A percentile compares a stretch with the other conserved stretches of the same genome.
Conservation (phyloP, 2,329 filamentous ascomycete genomes). For the Daldinia sp. region DNA sequence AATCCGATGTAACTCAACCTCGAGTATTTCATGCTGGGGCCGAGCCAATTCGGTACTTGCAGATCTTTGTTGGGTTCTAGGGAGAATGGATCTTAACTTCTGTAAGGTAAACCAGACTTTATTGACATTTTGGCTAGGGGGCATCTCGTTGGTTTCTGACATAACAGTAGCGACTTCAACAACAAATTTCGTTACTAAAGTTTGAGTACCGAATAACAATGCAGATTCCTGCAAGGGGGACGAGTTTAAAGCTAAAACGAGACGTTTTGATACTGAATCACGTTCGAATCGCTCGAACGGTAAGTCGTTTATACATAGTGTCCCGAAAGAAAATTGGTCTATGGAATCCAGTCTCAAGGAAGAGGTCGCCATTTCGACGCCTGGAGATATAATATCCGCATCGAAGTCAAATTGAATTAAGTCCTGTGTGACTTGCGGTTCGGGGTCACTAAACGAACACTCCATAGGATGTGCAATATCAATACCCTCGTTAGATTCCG, state of each 20-base stretch:
- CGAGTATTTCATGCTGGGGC: neutral
- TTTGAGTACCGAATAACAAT: conserved; percentile 7
- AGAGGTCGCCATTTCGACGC: neutral
- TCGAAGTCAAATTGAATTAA: neutral
- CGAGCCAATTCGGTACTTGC: neutral
- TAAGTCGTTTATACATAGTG: conserved; percentile 5
- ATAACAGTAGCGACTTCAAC: conserved; percentile 14
- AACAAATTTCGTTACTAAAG: conserved; percentile 1
- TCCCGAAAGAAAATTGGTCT: neutral
- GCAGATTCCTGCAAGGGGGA: conserved; percentile 21
- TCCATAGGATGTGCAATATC: neutral
- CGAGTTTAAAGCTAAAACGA: neutral
- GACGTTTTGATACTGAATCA: neutral
- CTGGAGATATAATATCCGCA: neutral
- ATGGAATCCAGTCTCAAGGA: too few species aligned
- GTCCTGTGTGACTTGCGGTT: too few species aligned
- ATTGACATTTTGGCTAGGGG: neutral
- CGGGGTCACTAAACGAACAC: neutral
- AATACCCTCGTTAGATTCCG: neutral
- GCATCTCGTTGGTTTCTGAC: neutral
- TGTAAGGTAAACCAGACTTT: conserved; percentile 7
- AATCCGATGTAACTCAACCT: conserved; percentile 24
- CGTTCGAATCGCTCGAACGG: conserved; percentile 28
- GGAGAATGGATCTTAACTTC: conserved; percentile 15
- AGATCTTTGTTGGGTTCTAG: neutral